These are phyloP conservation scores for Chaetomidium leptoderma DNA, from an alignment of 495 filamentous ascomycete genomes.

Conservation along the genomic window DNA sequence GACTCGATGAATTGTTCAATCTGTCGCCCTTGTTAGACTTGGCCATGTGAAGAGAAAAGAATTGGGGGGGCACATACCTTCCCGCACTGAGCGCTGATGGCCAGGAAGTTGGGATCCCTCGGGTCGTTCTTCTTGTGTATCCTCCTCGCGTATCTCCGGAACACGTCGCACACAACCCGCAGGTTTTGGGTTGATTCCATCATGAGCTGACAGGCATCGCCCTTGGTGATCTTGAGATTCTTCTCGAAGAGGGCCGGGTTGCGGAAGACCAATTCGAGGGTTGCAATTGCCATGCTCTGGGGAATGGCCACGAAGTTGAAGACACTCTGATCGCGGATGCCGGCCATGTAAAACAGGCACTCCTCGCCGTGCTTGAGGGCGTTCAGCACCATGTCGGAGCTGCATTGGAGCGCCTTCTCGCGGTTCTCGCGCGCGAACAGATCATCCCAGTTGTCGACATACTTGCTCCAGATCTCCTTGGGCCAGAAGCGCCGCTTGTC, in stretches of 20 bases:
- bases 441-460: constrained; percentile 84
- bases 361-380: constrained; percentile 84
- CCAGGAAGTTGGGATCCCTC: constrained; percentile 86
- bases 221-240: constrained; percentile 95
- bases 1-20: constrained; percentile 96
- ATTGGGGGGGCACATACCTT: constrained; percentile 56
- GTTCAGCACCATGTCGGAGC: constrained; percentile 90
- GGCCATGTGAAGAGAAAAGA: not conserved
- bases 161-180: constrained; percentile 68
- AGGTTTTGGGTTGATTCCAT: constrained; percentile 87
- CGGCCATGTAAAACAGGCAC: constrained; percentile 95
- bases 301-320: constrained; percentile 99
- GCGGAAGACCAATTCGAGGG: constrained; percentile 83
- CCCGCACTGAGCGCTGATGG: constrained; percentile 86
- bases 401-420: constrained; percentile 78
- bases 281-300: constrained; percentile 98
- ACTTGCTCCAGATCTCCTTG: constrained; percentile 91
- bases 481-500: constrained; percentile 91
- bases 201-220: constrained; percentile 89
- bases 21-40: constrained; percentile 41
- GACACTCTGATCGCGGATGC: constrained; percentile 92
- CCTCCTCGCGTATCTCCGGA: constrained; percentile 66
- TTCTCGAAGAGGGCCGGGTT: constrained; percentile 83
- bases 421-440: constrained; percentile 78
- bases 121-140: constrained; percentile 96